Base-by-base conservation (phyloP, 352 stramenopile genomes). In the Thalassiosira ordinaria region DNA sequence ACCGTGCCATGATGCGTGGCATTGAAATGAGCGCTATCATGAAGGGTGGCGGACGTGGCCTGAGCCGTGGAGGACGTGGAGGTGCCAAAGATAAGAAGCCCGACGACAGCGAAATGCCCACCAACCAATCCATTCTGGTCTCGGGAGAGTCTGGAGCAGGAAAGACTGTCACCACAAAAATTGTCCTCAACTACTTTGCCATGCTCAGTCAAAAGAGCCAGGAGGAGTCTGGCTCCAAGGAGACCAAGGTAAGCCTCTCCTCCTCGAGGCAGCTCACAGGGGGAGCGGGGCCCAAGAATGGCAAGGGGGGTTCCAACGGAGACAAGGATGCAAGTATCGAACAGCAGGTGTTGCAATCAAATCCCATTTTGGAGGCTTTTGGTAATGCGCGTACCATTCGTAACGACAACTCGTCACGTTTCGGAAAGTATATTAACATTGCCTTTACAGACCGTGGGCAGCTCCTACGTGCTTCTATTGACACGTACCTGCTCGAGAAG, bases 281-380 rank as follows among this genome's bases (percentile, higher is more conserved):
- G n/a, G n/a, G n/a, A n/a, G n/a, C n/a, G n/a, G n/a, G n/a, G n/a
- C n/a, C n/a, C n/a, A n/a, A n/a, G n/a, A n/a, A n/a, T n/a, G 35
- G 44, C 20, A 52, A 61, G n/a, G 20, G 7, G 55, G 26, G 13
- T 0, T 85, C 85, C 37, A 95, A 89, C 71, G 39, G 9, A 84
- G 72, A 84, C 51, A 53, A 82, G 3, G 72, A 82, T 51, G 62
- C 74, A 26, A 74, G 85, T 8, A 74, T 96, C 47, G 92, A 95
- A 81, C 79, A 93, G 65, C 78, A 98, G 59, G 96, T 99, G 49
- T 89, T 99, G 35, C 97, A 95, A 52, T 98, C 96, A 3, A 99
- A 99, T 86, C 97, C 97, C 46, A 97, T 99, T 61, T 89, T 99
- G n/a, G 97, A 99, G 85, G 96, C 96, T 1, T 99, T 99, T 86